phyloP scores from a whole-genome alignment of 768 basidiomycete genomes.

The Psilocybe azurescens region DNA sequence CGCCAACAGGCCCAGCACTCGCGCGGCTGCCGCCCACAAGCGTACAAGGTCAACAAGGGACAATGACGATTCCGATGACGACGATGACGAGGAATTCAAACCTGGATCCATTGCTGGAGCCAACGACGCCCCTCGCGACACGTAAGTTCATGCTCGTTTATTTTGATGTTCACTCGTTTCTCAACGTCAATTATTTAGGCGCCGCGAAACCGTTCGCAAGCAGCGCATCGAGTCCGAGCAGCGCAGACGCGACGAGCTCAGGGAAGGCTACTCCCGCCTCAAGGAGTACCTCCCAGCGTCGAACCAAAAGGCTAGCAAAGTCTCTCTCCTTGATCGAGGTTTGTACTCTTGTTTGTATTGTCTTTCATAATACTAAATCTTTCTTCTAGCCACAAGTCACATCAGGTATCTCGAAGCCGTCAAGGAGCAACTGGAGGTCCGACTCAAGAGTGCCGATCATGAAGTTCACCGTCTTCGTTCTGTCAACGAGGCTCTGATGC shows the following conservation, averaged over 20 bases:
- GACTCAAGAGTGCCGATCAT: constrained; percentile 78
- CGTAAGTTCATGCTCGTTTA: constrained; percentile 37
- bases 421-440: constrained; percentile 73
- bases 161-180: not conserved
- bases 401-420: constrained; percentile 87
- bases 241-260: constrained; percentile 88
- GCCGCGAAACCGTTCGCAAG: constrained; percentile 89
- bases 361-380: constrained; percentile 15
- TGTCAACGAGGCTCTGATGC: constrained; percentile 90
- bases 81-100: constrained; percentile 79
- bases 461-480: constrained; percentile 83
- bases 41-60: constrained; percentile 48
- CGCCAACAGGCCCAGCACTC: constrained; percentile 58
- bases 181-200: constrained; percentile 38
- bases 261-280: constrained; percentile 89
- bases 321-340: constrained; percentile 87
- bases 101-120: constrained; percentile 49
- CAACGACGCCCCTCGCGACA: constrained; percentile 51
- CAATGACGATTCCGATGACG: constrained; percentile 65
- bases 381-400: constrained; percentile 71
- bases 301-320: constrained; percentile 94
- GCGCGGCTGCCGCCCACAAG: constrained; percentile 43
- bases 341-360: constrained; percentile 28
- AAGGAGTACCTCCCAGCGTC: constrained; percentile 89
- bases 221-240: constrained; percentile 96